Base-by-base conservation (phyloP, 73 alveolate species). In the Paramecium biaurelia region DNA sequence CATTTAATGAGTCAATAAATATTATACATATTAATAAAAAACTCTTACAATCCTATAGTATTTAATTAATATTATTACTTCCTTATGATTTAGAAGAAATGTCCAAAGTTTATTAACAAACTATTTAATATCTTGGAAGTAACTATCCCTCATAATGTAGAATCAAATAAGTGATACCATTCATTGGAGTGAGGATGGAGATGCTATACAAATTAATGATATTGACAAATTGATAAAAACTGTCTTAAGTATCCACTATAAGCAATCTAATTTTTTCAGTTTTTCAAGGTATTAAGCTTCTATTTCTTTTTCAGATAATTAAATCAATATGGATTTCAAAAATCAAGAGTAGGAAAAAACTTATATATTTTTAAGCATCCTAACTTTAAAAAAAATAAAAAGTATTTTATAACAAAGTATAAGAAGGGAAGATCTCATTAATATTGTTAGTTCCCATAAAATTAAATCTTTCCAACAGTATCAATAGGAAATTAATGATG, bases 151-250 rank as follows among this genome's bases (percentile, higher is more conserved):
- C 10, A 38, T 38, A 38, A 38, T 38, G 47, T 8, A 38, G 47
- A 38, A 38, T 38, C 15, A 38, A 38, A 8, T 38, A 8, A 38
- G 47, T 7, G 47, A 38, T 7, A 8, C 14, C 12, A 38, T 38
- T 38, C 47, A 32, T 63, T 63, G 84, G 84, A 63, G 26, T 63
- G 84, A 63, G 28, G 84, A 63, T 12, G 53, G 84, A 12, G 84
- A 63, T 26, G 84, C 84, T 26, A 11, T 63, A 3, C 14, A 26
- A 1, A 63, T 63, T 63, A 26, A 32, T 30, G 84, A 63, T 63
- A 63, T 63, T 63, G 49, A 63, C 5, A n/a, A 63, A 26, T 63
- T 63, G 28, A 49, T 63, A 1, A 7, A 26, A 32, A 26, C 84
- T 26, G 45, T 63, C 1, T 63, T 63, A n/a, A 63, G 84, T 24